Evolutionary conservation across 2,329 filamentous ascomycete species (phyloP).

Genomic region (Trichoderma sp.): DNA sequence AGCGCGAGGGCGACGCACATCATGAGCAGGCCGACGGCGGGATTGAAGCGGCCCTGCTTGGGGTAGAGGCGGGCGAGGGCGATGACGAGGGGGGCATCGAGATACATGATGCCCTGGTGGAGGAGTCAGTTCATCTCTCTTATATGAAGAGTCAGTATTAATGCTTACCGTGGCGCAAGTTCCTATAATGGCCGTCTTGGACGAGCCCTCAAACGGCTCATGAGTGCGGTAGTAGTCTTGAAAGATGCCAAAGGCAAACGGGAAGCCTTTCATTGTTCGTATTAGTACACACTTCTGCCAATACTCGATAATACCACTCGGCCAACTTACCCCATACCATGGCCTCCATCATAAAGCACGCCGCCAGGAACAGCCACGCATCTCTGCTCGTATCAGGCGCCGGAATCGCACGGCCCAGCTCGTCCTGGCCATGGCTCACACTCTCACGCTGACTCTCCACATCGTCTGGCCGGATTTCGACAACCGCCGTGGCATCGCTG

Average conservation of each 20-base stretch:
- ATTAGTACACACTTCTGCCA: background rate
- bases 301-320: too few species aligned
- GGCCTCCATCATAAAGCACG: conserved; percentile 41
- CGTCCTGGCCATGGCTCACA: background rate
- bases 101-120: conserved; percentile 57
- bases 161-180: conserved; percentile 60
- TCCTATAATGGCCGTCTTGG: conserved; percentile 64
- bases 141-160: background rate
- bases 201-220: conserved; percentile 58
- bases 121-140: background rate
- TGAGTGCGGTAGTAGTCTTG: conserved; percentile 69
- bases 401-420: conserved; percentile 35
- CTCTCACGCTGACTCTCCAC: conserved; percentile 1
- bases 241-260: conserved; percentile 71
- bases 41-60: conserved; percentile 46
- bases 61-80: conserved; percentile 50
- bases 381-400: conserved; percentile 41
- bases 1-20: conserved; percentile 58
- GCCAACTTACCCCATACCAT: conserved; percentile 42
- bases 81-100: conserved; percentile 55
- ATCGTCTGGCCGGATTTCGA: background rate
- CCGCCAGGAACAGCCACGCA: conserved; percentile 42
- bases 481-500: background rate
- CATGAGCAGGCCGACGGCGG: conserved; percentile 52
- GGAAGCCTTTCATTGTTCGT: conserved; percentile 57